A percentile compares a stretch with the other conserved stretches of the same genome.
phyloP scores from a whole-genome alignment of 2,329 filamentous ascomycete species.

The Ilyonectria sp. region DNA sequence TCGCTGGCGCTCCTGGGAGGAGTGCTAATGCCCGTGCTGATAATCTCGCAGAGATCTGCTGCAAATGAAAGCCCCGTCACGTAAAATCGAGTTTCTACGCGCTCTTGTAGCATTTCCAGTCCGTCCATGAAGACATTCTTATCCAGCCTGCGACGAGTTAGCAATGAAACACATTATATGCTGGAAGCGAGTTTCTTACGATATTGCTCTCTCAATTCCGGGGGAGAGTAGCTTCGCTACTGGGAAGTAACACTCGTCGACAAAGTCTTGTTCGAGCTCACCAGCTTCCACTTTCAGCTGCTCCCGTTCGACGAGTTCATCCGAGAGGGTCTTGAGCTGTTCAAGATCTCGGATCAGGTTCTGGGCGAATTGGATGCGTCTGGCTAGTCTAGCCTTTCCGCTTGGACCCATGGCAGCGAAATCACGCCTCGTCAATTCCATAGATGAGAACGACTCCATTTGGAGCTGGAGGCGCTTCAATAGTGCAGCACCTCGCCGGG shows the following conservation, averaged over 20 bases:
- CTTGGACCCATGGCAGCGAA: constrained; percentile 95
- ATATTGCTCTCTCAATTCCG: constrained; percentile 83
- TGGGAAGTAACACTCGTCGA: constrained; percentile 94
- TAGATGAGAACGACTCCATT: constrained; percentile 96
- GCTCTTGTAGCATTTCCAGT: constrained; percentile 65
- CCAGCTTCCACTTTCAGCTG: constrained; percentile 82
- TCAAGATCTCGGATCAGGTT: constrained; percentile 83
- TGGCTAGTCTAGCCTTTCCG: constrained; percentile 82
- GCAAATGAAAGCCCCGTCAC: constrained; percentile 71
- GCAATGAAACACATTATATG: constrained; percentile 44
- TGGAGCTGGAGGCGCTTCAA: constrained; percentile 94
- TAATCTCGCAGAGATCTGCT: constrained; percentile 69
- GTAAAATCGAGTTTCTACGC: constrained; percentile 71
- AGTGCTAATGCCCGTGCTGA: constrained; percentile 67
- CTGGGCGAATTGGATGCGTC: constrained; percentile 91
- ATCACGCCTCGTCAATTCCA: constrained; percentile 95
- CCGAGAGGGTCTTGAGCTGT: constrained; percentile 79
- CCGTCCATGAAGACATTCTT: constrained; percentile 72
- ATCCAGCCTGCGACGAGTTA: constrained; percentile 71
- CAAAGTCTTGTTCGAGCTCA: constrained; percentile 82
- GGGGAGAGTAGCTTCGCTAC: constrained; percentile 82
- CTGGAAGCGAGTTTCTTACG: constrained; percentile 70
- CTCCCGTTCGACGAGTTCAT: constrained; percentile 83
- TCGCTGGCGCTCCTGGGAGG: constrained; percentile 50
- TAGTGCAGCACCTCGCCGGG: constrained; percentile 89